Percentiles rank a stretch among this genome's conserved stretches.
These are phyloP conservation scores for Plasmodium vinckei DNA, from an alignment of 169 alveolate species.

Conservation along the genomic window DNA sequence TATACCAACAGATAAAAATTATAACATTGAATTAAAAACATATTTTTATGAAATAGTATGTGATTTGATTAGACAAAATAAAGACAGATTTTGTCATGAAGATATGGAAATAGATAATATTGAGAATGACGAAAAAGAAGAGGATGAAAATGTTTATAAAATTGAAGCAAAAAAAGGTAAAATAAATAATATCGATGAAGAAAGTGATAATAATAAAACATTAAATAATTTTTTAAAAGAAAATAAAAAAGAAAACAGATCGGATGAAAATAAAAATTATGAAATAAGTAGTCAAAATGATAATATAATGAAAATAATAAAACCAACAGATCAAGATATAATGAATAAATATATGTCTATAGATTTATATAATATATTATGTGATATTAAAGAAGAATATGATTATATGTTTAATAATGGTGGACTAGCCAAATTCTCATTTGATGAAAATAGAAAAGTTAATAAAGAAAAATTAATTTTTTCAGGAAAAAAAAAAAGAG, in stretches of 20 bases:
- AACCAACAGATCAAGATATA: constrained; percentile 40
- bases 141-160: neutral
- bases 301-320: constrained; percentile 7
- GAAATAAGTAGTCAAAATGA: constrained; percentile 13
- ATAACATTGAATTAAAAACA: constrained; percentile 39
- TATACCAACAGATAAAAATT: constrained; percentile 29
- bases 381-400: constrained; percentile 67
- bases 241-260: constrained; percentile 19
- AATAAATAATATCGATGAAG: neutral
- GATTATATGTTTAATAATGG: constrained; percentile 72
- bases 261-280: neutral
- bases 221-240: constrained; percentile 39
- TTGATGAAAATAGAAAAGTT: constrained; percentile 50
- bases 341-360: constrained; percentile 44
- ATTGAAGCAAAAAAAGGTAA: constrained; percentile 5
- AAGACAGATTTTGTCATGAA: constrained; percentile 11
- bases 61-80: constrained; percentile 10
- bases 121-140: neutral
- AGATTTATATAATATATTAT: constrained; percentile 44
- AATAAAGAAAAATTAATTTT: constrained; percentile 60
- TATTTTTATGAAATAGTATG: constrained; percentile 48
- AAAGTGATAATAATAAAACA: neutral
- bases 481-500: constrained; percentile 65
- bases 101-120: neutral
- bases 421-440: constrained; percentile 38